Evolutionary conservation across 2,329 filamentous ascomycete genomes (phyloP).

Genomic region (Pseudogymnoascus sp.): DNA sequence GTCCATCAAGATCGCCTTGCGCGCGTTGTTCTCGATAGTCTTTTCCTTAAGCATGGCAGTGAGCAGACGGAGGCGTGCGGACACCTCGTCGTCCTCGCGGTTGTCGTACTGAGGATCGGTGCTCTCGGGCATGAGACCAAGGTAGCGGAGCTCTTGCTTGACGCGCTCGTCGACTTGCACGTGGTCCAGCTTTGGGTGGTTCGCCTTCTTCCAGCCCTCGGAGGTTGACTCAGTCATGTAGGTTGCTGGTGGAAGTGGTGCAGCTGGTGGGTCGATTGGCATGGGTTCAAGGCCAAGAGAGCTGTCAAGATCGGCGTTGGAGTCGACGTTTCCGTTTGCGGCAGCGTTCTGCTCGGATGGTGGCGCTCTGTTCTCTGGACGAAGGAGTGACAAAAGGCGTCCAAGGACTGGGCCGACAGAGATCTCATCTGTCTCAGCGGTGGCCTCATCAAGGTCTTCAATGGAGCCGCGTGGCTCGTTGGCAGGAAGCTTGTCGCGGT

Average conservation of each 20-base stretch:
- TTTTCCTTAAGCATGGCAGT: constrained; percentile 76
- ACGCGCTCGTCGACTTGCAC: constrained; percentile 81
- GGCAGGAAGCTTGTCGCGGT: constrained; percentile 58
- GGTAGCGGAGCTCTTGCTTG: constrained; percentile 82
- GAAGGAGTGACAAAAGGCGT: constrained; percentile 70
- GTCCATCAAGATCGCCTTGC: constrained; percentile 78
- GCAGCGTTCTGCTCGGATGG: constrained; percentile 49
- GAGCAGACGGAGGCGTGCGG: constrained; percentile 76
- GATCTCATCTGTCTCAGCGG: constrained; percentile 81
- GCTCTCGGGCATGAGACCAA: constrained; percentile 73
- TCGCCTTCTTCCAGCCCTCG: constrained; percentile 71
- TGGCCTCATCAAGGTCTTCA: constrained; percentile 77
- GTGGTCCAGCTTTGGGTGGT: constrained; percentile 71
- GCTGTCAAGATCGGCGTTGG: constrained; percentile 39
- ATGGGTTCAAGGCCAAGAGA: constrained; percentile 26
- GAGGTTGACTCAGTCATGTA: constrained; percentile 70
- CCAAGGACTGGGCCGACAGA: constrained; percentile 81
- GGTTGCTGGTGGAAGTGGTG: constrained; percentile 56
- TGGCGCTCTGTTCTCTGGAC: constrained; percentile 60
- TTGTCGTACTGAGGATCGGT: constrained; percentile 70
- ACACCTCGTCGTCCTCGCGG: constrained; percentile 89
- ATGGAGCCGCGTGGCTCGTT: constrained; percentile 81
- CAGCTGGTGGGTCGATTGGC: constrained; percentile 17
- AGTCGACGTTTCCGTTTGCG: constrained; percentile 45
- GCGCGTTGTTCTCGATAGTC: constrained; percentile 79